A percentile compares a stretch with the other conserved stretches of the same genome.
These are phyloP conservation scores for Cryoendolithus antarcticus DNA, from an alignment of 2,329 filamentous ascomycete species.

Conservation along the genomic window DNA sequence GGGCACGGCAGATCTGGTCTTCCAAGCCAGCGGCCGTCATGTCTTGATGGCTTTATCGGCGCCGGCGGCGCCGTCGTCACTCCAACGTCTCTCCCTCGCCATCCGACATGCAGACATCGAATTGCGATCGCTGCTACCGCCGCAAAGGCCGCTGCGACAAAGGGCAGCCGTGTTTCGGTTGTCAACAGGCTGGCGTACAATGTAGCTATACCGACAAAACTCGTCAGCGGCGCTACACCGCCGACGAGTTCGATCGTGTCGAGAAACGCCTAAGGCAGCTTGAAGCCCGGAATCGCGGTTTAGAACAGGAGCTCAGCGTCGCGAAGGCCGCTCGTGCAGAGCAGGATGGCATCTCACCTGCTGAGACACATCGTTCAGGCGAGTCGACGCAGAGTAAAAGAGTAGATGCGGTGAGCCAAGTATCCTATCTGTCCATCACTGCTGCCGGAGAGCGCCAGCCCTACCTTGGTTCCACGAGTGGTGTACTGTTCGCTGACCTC, in stretches of 20 bases:
- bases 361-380: slow-evolving; percentile 2
- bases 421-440: slow-evolving; percentile 31
- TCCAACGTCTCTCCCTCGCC: no score
- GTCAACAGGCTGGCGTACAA: slow-evolving; percentile 21
- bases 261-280: slow-evolving; percentile 24
- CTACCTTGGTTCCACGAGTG: slow-evolving; percentile 32
- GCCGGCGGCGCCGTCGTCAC: no score
- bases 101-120: slow-evolving; percentile 5
- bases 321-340: slow-evolving; percentile 3
- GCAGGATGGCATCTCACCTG: slow-evolving; percentile 2
- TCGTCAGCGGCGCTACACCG: slow-evolving; percentile 17
- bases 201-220: slow-evolving; percentile 25
- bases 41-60: no score
- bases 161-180: slow-evolving; percentile 26
- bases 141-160: slow-evolving; percentile 33
- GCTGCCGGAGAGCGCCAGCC: slow-evolving; percentile 30
- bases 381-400: slow-evolving; percentile 24
- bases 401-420: slow-evolving; percentile 17
- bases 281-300: slow-evolving; percentile 19
- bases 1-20: no score
- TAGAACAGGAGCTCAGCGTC: slow-evolving; percentile 9
- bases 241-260: slow-evolving; percentile 25
- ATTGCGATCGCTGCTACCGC: slow-evolving; percentile 30
- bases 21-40: no score
- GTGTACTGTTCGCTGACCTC: slow-evolving; percentile 31